Percentiles rank a stretch among this genome's conserved stretches.
Evolutionary conservation across 495 filamentous ascomycete species (phyloP).

Genomic region (Tuber umbilicatum): DNA sequence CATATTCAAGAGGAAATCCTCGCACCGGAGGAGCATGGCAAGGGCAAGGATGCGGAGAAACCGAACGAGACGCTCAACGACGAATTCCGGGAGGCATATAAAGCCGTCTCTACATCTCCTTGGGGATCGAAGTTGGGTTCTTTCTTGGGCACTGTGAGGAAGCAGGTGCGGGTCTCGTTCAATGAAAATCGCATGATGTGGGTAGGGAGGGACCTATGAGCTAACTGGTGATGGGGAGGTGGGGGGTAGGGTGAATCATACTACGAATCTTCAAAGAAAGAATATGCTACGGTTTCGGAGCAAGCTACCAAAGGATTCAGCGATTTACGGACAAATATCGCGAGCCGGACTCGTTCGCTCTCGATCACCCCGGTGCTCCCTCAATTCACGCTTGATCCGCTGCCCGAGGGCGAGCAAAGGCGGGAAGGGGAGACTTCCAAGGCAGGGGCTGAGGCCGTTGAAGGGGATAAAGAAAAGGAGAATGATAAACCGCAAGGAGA

Average conservation of each 20-base stretch:
- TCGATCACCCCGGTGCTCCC: constrained; percentile 54
- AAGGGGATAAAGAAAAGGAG: constrained; percentile 20
- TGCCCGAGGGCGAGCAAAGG: constrained; percentile 29
- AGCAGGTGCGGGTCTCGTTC: constrained; percentile 53
- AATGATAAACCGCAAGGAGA: constrained; percentile 37
- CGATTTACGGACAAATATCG: constrained; percentile 60
- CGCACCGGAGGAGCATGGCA: constrained; percentile 46
- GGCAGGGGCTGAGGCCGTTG: constrained; percentile 36
- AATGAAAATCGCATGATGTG: neutral
- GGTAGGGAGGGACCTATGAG: neutral
- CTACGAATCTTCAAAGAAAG: constrained; percentile 74
- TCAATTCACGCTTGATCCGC: constrained; percentile 18
- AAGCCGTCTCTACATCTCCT: constrained; percentile 78
- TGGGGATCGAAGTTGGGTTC: constrained; percentile 87
- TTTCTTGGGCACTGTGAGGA: constrained; percentile 81
- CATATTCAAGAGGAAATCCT: constrained; percentile 84
- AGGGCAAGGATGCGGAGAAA: constrained; percentile 48
- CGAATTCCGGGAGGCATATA: constrained; percentile 92
- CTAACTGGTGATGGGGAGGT: constrained; percentile 4
- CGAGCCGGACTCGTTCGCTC: constrained; percentile 64
- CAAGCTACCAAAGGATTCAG: constrained; percentile 80
- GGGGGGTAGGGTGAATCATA: constrained; percentile 65
- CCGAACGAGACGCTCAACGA: constrained; percentile 62
- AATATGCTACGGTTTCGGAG: constrained; percentile 67
- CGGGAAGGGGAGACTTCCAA: constrained; percentile 44